Conservation (phyloP, 2,329 filamentous ascomycete species). For the Sporothrix curviconia region DNA sequence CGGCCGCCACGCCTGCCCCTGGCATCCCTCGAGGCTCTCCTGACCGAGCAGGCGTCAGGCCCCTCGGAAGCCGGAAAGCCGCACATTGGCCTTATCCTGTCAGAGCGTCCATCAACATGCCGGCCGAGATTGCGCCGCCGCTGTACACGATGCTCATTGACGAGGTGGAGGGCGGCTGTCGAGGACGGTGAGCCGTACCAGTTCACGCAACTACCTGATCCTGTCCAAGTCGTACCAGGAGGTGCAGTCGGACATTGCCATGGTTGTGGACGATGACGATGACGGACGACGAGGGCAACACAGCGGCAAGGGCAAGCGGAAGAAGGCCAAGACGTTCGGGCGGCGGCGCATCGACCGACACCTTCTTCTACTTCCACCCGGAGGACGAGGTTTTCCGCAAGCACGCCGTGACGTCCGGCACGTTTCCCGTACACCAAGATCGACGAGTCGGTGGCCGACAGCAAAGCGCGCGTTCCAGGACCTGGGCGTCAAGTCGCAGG, state of each 20-base stretch:
- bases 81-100: constrained; percentile 78
- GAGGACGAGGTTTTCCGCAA: constrained; percentile 87
- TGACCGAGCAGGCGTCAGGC: constrained; percentile 33
- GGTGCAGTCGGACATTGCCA: constrained; percentile 63
- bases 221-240: constrained; percentile 90
- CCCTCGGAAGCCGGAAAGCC: background rate
- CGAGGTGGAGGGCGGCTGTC: constrained; percentile 79
- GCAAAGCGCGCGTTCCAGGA: constrained; percentile 94
- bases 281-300: constrained; percentile 50
- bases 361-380: constrained; percentile 84
- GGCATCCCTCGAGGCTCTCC: constrained; percentile 49
- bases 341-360: constrained; percentile 17
- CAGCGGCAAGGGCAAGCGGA: constrained; percentile 56
- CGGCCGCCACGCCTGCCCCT: constrained; percentile 46
- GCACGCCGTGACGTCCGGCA: constrained; percentile 62
- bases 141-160: constrained; percentile 93
- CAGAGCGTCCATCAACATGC: constrained; percentile 96
- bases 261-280: constrained; percentile 13
- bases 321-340: constrained; percentile 41
- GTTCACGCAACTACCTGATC: constrained; percentile 88
- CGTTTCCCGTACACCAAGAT: constrained; percentile 75
- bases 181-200: constrained; percentile 87
- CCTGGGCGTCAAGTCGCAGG: constrained; percentile 75
- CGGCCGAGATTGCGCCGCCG: constrained; percentile 83
- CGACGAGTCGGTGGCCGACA: constrained; percentile 76